Conservation (phyloP, 2,329 filamentous ascomycete species). For the Aureobasidium musti region DNA sequence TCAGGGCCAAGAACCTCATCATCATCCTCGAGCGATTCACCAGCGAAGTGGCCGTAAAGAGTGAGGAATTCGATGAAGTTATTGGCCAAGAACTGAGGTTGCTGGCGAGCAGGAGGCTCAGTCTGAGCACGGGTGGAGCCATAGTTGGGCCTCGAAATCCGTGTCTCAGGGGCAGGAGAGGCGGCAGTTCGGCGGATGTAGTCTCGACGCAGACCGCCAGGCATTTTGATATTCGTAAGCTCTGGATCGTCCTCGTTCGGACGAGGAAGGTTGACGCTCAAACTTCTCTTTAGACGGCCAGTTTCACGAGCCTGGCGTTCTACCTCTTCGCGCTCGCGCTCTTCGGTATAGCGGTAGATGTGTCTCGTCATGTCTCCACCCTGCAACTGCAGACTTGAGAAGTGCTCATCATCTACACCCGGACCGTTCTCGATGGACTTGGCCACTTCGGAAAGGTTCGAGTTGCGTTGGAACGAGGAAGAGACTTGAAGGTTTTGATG, state of each 20-base stretch:
- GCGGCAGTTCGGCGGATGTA: constrained; percentile 76
- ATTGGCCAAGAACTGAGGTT: constrained; percentile 73
- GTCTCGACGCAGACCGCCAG: constrained; percentile 90
- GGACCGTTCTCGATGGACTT: constrained; percentile 34
- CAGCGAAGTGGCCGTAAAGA: constrained; percentile 95
- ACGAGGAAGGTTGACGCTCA: constrained; percentile 79
- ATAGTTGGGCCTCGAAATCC: constrained; percentile 42
- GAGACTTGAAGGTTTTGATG: constrained; percentile 36
- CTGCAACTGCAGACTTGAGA: constrained; percentile 89
- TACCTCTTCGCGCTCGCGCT: constrained; percentile 77
- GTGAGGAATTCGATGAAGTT: constrained; percentile 96
- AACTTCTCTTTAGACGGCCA: constrained; percentile 70
- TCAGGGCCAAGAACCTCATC: constrained; percentile 84
- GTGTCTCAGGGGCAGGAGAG: constrained; percentile 52
- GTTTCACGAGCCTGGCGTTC: constrained; percentile 62
- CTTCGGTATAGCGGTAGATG: constrained; percentile 96
- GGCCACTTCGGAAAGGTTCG: constrained; percentile 36
- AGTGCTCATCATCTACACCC: constrained; percentile 63
- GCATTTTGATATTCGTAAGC: constrained; percentile 87
- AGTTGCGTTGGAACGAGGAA: constrained; percentile 36
- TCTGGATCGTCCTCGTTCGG: constrained; percentile 79
- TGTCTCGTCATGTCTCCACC: constrained; percentile 92
- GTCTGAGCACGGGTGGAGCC: constrained; percentile 32
- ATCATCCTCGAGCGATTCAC: constrained; percentile 94
- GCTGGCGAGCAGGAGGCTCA: constrained; percentile 38